Evolutionary conservation across 2,329 filamentous ascomycete genomes (phyloP), one percentile per base, ranked within the genome.

Genomic region (Aspergillus eucalypticola): DNA sequence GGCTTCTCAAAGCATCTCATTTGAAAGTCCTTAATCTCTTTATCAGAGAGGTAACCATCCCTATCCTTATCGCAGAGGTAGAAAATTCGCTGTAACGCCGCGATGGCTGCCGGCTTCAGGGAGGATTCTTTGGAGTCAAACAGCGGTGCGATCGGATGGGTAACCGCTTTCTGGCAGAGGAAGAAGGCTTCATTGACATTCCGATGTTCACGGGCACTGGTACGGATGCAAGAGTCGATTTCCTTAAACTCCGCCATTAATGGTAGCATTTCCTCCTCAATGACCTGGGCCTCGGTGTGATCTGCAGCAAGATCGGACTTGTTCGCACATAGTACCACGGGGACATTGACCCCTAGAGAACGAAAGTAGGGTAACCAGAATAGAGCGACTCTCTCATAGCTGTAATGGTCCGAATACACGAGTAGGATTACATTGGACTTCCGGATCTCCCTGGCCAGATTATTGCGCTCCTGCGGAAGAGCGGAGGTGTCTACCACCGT

Each of bases 351-450:
- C n/a, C 95, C 95, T 41, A 99, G 85, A 3, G 93, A 96, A 62
- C 95, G 90, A 73, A 99, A 98, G 77, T 97, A 96, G 10, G 95
- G 95, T 86, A 99, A 90, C 95, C 95, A 99, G 77, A 98, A 99
- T 49, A 99, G 83, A 3, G 94, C 95, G 3, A 99, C 93, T 39
- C 95, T 85, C 75, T 99, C 95, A 80, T 98, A 99, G 83, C 93
- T 98, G 81, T 99, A 99, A 78, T 98, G 94, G 75, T 99, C 95
- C 66, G 93, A 93, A 77, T 99, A 99, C 57, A 99, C 93, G 46
- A 99, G 86, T 17, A 98, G 84, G 65, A 99, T 98, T 67, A 97
- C 94, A 75, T 97, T 99, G 71, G 90, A 95, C 76, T 97, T 97
- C 65, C 95, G 88, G 63, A 99, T 93, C 79, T 98, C 95, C 74